Conservation (phyloP, 768 basidiomycete species). For the Omphalotus guepiniiformis region DNA sequence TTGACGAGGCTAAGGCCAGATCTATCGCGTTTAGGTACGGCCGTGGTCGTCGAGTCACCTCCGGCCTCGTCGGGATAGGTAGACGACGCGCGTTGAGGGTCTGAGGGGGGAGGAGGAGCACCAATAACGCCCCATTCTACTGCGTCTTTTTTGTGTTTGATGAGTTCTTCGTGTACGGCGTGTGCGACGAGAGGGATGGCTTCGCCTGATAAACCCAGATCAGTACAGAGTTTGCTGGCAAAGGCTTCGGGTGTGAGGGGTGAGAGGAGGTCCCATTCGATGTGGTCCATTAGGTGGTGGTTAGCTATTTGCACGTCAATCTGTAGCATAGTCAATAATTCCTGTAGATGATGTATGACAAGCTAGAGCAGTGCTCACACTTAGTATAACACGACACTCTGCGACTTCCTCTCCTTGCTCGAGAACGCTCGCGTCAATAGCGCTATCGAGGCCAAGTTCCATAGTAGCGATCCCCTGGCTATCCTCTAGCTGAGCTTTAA, state of each 20-base stretch:
- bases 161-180: slow-evolving; percentile 91
- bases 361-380: slow-evolving; percentile 45
- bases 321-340: slow-evolving; percentile 42
- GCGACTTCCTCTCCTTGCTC: slow-evolving; percentile 66
- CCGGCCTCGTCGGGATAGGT: too few relatives aligned
- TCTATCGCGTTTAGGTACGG: slow-evolving; percentile 17
- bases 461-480: slow-evolving; percentile 77
- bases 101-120: slow-evolving; percentile 44
- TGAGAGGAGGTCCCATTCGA: slow-evolving; percentile 98
- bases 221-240: slow-evolving; percentile 70
- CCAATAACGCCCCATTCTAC: slow-evolving; percentile 91
- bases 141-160: slow-evolving; percentile 93
- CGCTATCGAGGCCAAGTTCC: slow-evolving; percentile 63
- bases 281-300: slow-evolving; percentile 88
- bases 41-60: too few relatives aligned
- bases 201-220: slow-evolving; percentile 86
- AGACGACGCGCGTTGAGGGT: too few relatives aligned
- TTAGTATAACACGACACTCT: slow-evolving; percentile 80
- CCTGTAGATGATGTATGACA: background rate
- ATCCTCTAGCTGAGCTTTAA: slow-evolving; percentile 88
- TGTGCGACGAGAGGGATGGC: slow-evolving; percentile 87
- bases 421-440: too few relatives aligned
- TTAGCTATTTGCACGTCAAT: slow-evolving; percentile 97
- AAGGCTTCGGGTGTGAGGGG: slow-evolving; percentile 87
- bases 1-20: slow-evolving; percentile 45